Base-by-base conservation (phyloP, 306 rosid genomes). In the Cicer bijugum region DNA sequence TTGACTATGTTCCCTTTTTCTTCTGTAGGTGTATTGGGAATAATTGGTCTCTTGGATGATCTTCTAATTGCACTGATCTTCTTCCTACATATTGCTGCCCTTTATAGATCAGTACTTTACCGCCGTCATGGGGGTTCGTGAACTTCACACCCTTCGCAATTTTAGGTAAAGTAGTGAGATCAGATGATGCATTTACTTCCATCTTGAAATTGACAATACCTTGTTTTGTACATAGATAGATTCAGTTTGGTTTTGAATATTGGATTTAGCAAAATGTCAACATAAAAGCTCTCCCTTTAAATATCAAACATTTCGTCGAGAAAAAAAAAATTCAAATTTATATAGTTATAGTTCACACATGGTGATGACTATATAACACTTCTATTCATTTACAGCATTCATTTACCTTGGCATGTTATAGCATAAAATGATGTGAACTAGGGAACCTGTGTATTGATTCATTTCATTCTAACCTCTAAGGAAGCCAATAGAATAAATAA, bases 1-100 rank as follows among this genome's bases (percentile, higher is more conserved):
- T 50, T 15, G 10, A 69, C 6, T 47, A 44, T 51, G 6, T 7
- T 35, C 51, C 8, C 10, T 1, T 7, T 67, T 33, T 64, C 66
- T 72, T 40, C 39, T 84, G 80, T 86, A 94, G 98, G 90, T 42
- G 78, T 94, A 71, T 37, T 91, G 53, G 98, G 98, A 77, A 17
- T 89, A 46, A 81, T 91, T 55, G 98, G 98, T 61, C 81, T 91
- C 20, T 17, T 94, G 78, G 98, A 94, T 84, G 98, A 94, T 84
- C 56, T 84, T 69, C 74, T 91, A 59, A 62, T 94, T 72, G 79
- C 46, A 67, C 88, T 94, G 8, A 67, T 94, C 12, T 89, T 86
- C 81, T 87, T 86, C 86, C 92, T 94, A 57, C 88, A 94, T 73
- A 64, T 91, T 72, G 90, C 97, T 70, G 85, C 98, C 46, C 69